Base-by-base conservation (phyloP, 148 eudicot genomes). In the Vaccinium corymbosum region DNA sequence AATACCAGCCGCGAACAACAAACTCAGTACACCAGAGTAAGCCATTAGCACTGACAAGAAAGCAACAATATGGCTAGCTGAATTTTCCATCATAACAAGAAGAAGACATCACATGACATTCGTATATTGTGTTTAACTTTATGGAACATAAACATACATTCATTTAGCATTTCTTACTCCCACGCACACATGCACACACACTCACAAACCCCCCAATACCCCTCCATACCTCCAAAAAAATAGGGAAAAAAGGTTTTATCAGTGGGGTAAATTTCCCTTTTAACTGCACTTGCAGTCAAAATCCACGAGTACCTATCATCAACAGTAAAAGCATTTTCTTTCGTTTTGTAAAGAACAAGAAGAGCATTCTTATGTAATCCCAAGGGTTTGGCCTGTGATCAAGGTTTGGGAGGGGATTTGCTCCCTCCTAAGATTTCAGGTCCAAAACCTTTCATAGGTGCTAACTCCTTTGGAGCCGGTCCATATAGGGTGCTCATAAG, bases 31-130 rank as follows among this genome's bases (percentile, higher is more conserved):
- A 84, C 78, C 81, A 89, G 82, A 72, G 78, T 79, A 52, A 80
- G 79, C 89, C 92, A 90, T 85, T 87, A 86, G 85, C 85, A 85
- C 85, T 68, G 53, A 48, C 32, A 71, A 78, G 71, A 79, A 68
- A 73, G 22, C 17, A 35, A 46, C 48, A 85, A 83, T 85, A 83
- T 88, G 10, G 56, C 80, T 78, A 76, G 85, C 88, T 86, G 87
- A 80, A 83, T 57, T 68, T 22, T 22, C 79, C 59, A 84, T 51
- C 76, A 59, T 25, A 75, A 20, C 51, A 50, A 76, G 22, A 76
- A 32, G 32, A 27, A 76, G 48, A 17, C 16, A 78, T 83, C 38
- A 78, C 61, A 49, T 22, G 17, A 83, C 19, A 64, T 64, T 64
- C 71, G 29, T 10, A 22, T 10, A 22, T 10, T 13, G 0, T 22